phyloP scores from a whole-genome alignment of 2,329 filamentous ascomycete species.

The Colletotrichum chlorophyti region DNA sequence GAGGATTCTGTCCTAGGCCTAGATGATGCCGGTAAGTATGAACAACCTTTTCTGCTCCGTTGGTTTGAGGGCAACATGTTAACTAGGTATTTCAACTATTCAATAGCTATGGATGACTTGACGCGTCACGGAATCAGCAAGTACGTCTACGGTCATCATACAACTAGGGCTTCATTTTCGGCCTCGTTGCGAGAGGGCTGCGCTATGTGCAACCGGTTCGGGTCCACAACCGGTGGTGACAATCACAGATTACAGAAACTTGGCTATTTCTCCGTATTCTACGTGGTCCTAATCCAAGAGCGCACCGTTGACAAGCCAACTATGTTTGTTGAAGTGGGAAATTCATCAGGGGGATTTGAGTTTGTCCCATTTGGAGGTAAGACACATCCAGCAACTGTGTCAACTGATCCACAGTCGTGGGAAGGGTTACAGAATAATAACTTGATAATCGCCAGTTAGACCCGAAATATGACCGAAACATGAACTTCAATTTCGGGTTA shows the following conservation, averaged over 20 bases:
- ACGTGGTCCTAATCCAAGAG: not conserved
- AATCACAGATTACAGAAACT: not conserved
- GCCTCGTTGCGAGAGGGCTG: not conserved
- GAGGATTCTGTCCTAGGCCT: not conserved
- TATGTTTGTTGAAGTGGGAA: not conserved
- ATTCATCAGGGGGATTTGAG: not conserved
- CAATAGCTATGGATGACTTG: not conserved
- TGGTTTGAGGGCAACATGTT: not conserved
- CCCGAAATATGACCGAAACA: not conserved
- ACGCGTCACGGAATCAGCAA: accelerated
- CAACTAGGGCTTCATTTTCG: not conserved
- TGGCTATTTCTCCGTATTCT: not conserved
- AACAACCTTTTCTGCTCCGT: not conserved
- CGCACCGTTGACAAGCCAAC: not conserved
- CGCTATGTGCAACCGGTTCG: not conserved
- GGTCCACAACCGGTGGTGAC: not conserved
- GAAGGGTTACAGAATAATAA: too few species aligned
- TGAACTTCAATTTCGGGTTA: not conserved
- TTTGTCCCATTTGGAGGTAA: not conserved
- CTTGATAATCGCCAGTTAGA: too few species aligned
- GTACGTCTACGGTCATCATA: not conserved
- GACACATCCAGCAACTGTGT: not conserved
- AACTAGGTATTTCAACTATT: not conserved
- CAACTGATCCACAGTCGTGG: too few species aligned
- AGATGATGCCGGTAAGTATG: not conserved